Conservation (phyloP, 2,329 filamentous ascomycete genomes). For the Fusarium sp. region DNA sequence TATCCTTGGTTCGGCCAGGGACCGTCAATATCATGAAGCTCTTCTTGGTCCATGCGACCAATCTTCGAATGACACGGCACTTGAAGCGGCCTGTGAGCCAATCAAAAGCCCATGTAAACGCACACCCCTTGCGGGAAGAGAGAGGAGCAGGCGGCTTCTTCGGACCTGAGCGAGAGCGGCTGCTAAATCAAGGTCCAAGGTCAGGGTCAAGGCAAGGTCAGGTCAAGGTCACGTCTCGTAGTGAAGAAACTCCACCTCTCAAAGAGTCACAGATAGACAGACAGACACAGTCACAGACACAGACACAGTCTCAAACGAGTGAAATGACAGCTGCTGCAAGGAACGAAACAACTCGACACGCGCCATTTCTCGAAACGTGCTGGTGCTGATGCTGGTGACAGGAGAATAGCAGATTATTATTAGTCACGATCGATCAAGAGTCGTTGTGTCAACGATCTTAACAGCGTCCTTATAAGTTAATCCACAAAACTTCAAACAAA, state of each 20-base stretch:
- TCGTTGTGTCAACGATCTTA: slow-evolving; percentile 8
- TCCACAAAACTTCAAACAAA: not conserved
- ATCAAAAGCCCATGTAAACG: slow-evolving; percentile 30
- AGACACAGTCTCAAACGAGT: slow-evolving; percentile 17
- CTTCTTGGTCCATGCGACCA: slow-evolving; percentile 24
- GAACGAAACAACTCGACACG: slow-evolving; percentile 23
- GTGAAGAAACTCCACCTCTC: slow-evolving; percentile 9
- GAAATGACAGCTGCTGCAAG: slow-evolving; percentile 19
- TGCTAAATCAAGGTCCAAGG: slow-evolving; percentile 27
- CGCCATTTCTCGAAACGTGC: slow-evolving; percentile 34
- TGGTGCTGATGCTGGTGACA: slow-evolving; percentile 21
- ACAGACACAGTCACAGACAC: not conserved
- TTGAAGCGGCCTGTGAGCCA: slow-evolving; percentile 30
- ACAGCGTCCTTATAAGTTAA: not conserved
- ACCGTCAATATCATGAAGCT: slow-evolving; percentile 17
- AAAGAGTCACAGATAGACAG: slow-evolving; percentile 1
- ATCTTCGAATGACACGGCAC: slow-evolving; percentile 39
- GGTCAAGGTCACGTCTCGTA: slow-evolving; percentile 6
- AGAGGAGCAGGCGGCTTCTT: slow-evolving; percentile 26
- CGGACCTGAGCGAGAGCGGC: slow-evolving; percentile 34
- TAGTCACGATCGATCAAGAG: not conserved
- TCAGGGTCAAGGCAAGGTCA: slow-evolving; percentile 2
- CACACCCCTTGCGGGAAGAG: slow-evolving; percentile 18
- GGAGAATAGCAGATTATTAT: not conserved
- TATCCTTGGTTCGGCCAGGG: slow-evolving; percentile 13